Conservation (phyloP, 805 yeast genomes). For the Vanderwaltozyma yarrowii region DNA sequence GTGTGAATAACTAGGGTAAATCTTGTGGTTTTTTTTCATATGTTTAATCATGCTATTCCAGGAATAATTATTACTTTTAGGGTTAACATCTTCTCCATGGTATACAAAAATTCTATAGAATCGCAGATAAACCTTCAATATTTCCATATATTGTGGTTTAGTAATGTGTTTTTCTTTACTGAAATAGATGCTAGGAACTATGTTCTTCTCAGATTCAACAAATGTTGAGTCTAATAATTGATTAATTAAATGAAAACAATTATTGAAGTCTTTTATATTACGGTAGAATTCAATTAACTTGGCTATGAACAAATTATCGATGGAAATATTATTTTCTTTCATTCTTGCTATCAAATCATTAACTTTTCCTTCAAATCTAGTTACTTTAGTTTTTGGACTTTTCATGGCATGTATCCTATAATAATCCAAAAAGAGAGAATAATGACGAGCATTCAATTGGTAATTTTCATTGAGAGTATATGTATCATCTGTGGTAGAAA, state of each 20-base stretch:
- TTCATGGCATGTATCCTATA: neutral
- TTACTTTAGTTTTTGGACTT: slow-evolving; percentile 4
- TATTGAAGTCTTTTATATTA: slow-evolving; percentile 21
- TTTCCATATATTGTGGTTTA: slow-evolving; percentile 21
- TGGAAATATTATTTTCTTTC: slow-evolving; percentile 21
- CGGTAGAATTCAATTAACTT: slow-evolving; percentile 30
- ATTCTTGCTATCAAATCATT: slow-evolving; percentile 25
- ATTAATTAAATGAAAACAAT: slow-evolving; percentile 29
- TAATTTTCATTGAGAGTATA: neutral
- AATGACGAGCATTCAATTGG: slow-evolving; percentile 27
- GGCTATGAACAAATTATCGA: slow-evolving; percentile 31
- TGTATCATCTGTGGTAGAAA: neutral
- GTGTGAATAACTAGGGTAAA: neutral
- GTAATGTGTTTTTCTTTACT: slow-evolving; percentile 10
- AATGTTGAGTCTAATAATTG: slow-evolving; percentile 12
- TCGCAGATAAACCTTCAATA: slow-evolving; percentile 25
- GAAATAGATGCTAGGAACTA: slow-evolving; percentile 5
- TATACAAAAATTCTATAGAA: slow-evolving; percentile 5
- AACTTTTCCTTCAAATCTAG: slow-evolving; percentile 13
- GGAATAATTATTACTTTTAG: neutral
- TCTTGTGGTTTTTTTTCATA: neutral
- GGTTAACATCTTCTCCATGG: neutral
- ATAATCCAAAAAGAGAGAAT: slow-evolving; percentile 30
- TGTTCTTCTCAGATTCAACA: slow-evolving; percentile 7
- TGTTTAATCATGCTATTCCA: neutral